A percentile compares a stretch with the other conserved stretches of the same genome.
Conservation (phyloP, 768 basidiomycete genomes). For the Gloeophyllum trabeum region DNA sequence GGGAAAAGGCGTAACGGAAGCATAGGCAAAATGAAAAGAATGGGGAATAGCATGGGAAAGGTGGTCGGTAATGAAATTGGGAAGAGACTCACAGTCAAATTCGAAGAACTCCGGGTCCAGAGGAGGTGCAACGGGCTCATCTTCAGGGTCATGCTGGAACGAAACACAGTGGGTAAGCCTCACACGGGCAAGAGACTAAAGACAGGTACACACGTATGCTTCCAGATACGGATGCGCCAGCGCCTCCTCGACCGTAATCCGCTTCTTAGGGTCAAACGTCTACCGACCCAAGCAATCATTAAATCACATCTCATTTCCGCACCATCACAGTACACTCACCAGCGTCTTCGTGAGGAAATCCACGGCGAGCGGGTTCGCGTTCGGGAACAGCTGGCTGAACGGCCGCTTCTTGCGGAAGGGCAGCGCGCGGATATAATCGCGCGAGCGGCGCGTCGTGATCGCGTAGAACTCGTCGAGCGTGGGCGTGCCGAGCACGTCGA, state of each 20-base stretch:
- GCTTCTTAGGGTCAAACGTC: constrained; percentile 98
- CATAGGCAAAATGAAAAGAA: too few species aligned
- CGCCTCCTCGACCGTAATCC: constrained; percentile 89
- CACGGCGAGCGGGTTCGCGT: constrained; percentile 70
- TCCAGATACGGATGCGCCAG: constrained; percentile 92
- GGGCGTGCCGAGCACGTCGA: constrained; percentile 95
- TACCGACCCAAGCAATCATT: constrained; percentile 13
- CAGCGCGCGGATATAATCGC: constrained; percentile 90
- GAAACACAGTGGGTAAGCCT: neutral
- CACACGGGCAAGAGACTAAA: constrained; percentile 1
- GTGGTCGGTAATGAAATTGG: too few species aligned
- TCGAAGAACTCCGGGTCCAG: constrained; percentile 95
- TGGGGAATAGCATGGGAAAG: too few species aligned
- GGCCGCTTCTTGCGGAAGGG: constrained; percentile 86
- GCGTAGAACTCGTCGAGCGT: constrained; percentile 97
- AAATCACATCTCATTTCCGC: neutral
- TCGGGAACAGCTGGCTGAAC: constrained; percentile 82
- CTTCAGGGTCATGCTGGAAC: constrained; percentile 81
- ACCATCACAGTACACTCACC: constrained; percentile 25
- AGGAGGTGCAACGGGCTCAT: constrained; percentile 94
- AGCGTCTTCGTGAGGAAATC: constrained; percentile 79
- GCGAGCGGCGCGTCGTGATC: constrained; percentile 83
- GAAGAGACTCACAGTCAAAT: constrained; percentile 66
- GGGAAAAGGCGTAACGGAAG: too few species aligned
- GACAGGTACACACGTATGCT: constrained; percentile 60